A percentile compares a stretch with the other conserved stretches of the same genome.
Conservation (phyloP, 148 eudicot species). For the Heliosperma pusillum region DNA sequence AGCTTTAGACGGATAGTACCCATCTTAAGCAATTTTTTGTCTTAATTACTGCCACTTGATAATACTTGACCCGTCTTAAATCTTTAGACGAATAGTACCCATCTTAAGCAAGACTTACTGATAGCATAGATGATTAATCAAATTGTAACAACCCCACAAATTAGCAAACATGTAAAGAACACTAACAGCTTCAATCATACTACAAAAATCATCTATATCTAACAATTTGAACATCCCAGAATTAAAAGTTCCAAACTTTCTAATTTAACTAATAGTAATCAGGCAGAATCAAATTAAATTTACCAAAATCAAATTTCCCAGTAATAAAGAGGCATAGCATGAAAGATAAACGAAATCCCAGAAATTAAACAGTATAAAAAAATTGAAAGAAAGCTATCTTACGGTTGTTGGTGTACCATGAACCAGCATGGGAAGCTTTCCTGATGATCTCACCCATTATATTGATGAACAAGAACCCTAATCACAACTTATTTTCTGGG, state of each 20-base stretch:
- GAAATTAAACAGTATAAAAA: neutral
- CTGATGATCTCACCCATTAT: slow-evolving; percentile 60
- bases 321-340: neutral
- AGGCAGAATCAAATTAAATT: too few relatives aligned
- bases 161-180: neutral
- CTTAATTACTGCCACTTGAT: too few relatives aligned
- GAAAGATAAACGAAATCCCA: slow-evolving; percentile 4
- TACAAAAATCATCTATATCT: neutral
- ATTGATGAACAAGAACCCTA: slow-evolving; percentile 14
- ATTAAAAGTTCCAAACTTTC: slow-evolving; percentile 8
- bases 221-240: neutral
- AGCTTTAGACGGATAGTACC: too few relatives aligned
- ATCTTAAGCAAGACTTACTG: too few relatives aligned
- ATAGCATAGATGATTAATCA: too few relatives aligned
- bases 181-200: neutral
- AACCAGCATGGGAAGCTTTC: slow-evolving; percentile 92
- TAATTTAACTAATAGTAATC: neutral
- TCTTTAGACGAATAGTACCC: too few relatives aligned
- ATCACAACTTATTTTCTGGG: neutral
- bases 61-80: too few relatives aligned
- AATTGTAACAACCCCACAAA: too few relatives aligned
- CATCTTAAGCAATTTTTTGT: too few relatives aligned
- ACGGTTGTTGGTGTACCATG: slow-evolving; percentile 96
- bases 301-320: neutral
- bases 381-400: slow-evolving; percentile 20